Percentiles rank a stretch among this genome's conserved stretches.
phyloP scores from a whole-genome alignment of 345 rosid species.

The Hevea brasiliensis region DNA sequence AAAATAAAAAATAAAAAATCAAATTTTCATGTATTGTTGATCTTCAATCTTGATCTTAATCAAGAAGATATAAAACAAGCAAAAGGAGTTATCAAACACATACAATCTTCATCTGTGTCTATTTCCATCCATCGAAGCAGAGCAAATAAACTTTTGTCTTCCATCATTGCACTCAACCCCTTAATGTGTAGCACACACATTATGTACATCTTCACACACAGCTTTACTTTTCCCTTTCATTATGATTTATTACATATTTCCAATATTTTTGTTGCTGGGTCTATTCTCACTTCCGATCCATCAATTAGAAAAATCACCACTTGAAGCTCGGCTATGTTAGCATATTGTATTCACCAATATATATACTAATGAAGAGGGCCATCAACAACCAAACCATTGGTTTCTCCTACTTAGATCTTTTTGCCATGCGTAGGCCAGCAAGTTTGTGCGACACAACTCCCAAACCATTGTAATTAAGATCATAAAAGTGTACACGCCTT shows the following conservation, averaged over 20 bases:
- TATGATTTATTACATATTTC: neutral
- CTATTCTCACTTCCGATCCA: conserved; percentile 7
- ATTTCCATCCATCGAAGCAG: neutral
- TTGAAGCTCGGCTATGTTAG: conserved; percentile 3
- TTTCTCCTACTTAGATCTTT: conserved; percentile 8
- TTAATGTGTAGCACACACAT: neutral
- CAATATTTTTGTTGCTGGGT: neutral
- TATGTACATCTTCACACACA: neutral
- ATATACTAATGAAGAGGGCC: conserved; percentile 7
- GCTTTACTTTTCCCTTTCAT: neutral
- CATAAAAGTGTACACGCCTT: neutral
- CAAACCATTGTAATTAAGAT: neutral
- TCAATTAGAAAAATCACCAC: conserved; percentile 11
- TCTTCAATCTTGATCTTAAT: no score
- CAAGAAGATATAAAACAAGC: neutral
- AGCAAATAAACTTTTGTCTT: neutral
- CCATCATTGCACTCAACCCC: neutral
- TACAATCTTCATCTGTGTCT: conserved; percentile 1
- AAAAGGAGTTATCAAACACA: neutral
- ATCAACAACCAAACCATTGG: neutral
- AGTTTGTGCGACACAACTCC: conserved; percentile 2
- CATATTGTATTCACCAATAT: conserved; percentile 1
- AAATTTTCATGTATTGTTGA: neutral
- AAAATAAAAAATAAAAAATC: neutral
- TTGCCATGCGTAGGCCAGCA: conserved; percentile 18